Conservation (phyloP, 1,284 basidiomycete species). For the Leccinum pachyderme region DNA sequence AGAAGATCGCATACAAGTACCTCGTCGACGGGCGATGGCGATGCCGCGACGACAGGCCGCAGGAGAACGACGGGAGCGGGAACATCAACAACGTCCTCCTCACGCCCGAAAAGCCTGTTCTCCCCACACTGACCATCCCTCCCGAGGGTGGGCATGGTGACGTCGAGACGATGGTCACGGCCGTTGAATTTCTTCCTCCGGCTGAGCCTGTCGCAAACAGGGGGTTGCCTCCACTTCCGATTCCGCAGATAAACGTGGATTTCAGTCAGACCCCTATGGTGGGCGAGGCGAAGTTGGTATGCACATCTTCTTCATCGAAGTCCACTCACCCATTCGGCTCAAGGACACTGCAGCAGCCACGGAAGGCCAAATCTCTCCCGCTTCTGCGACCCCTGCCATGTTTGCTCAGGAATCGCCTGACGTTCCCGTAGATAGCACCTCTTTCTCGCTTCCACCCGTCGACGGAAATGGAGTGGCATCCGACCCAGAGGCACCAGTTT, state of each 20-base stretch:
- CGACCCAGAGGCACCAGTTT: neutral
- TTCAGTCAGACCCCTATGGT: slow-evolving; percentile 31
- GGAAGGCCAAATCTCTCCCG: slow-evolving; percentile 16
- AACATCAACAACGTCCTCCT: slow-evolving; percentile 74
- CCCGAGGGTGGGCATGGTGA: slow-evolving; percentile 11
- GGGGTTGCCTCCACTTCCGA: slow-evolving; percentile 10
- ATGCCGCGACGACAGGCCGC: slow-evolving; percentile 53
- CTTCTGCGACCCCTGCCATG: slow-evolving; percentile 3
- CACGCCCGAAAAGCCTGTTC: slow-evolving; percentile 51
- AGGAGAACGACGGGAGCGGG: slow-evolving; percentile 59
- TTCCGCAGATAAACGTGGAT: slow-evolving; percentile 34
- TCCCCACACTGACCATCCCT: slow-evolving; percentile 20
- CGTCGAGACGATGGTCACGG: slow-evolving; percentile 27
- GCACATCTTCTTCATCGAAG: neutral
- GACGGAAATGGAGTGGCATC: slow-evolving; percentile 10
- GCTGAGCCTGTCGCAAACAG: slow-evolving; percentile 11
- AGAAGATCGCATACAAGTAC: slow-evolving; percentile 72
- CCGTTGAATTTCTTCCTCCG: slow-evolving; percentile 22
- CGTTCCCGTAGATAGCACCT: slow-evolving; percentile 30
- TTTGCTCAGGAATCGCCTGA: slow-evolving; percentile 4
- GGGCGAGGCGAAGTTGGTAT: slow-evolving; percentile 19
- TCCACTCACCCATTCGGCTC: neutral
- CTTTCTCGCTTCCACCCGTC: slow-evolving; percentile 5
- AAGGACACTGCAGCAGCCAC: slow-evolving; percentile 29
- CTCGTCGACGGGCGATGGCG: slow-evolving; percentile 75